Evolutionary conservation across 305 asterid species (phyloP).

Genomic region (Solanum chacoense): DNA sequence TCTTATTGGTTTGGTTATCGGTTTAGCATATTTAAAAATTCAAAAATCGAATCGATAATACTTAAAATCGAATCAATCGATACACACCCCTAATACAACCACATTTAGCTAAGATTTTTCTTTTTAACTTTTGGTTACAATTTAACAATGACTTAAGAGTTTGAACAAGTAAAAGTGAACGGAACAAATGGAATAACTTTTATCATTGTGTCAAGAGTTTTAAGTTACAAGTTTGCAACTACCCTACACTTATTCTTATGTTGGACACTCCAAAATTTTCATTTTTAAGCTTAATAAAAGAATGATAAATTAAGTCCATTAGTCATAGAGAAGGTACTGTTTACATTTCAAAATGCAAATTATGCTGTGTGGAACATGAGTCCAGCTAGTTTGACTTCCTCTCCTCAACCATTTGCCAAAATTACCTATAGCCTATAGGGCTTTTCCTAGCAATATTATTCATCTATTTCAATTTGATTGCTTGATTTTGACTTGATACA

Average conservation of each 20-base stretch:
- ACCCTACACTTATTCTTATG: background rate
- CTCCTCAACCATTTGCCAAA: background rate
- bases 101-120: background rate
- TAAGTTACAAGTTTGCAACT: background rate
- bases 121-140: background rate
- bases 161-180: background rate
- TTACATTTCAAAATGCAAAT: background rate
- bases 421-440: background rate
- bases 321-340: background rate
- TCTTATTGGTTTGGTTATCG: too few species aligned
- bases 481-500: background rate
- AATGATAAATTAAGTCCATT: background rate
- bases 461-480: background rate
- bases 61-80: too few species aligned
- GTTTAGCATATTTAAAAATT: background rate
- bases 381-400: background rate
- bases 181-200: background rate
- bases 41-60: too few species aligned
- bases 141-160: background rate
- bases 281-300: background rate
- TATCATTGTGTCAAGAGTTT: background rate
- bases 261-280: background rate
- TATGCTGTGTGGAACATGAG: background rate
- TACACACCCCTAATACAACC: background rate
- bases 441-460: background rate